These are phyloP conservation scores for Selenicereus undatus DNA, from an alignment of 148 eudicot genomes.

Conservation along the genomic window DNA sequence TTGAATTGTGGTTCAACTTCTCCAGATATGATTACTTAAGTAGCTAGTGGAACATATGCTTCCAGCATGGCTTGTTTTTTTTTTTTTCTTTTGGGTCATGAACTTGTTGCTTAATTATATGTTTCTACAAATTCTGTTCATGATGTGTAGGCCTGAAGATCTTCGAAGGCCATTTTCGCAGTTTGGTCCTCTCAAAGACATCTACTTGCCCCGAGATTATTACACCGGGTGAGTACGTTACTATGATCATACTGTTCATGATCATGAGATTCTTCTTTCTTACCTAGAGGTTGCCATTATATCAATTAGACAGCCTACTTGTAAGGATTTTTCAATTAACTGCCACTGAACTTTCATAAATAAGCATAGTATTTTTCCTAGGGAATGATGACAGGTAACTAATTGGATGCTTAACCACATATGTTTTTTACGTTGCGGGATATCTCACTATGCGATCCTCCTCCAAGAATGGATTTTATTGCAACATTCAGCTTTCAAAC, in stretches of 20 bases:
- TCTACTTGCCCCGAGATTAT: slow-evolving; percentile 86
- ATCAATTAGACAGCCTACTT: not conserved
- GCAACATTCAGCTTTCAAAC: not conserved
- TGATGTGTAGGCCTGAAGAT: slow-evolving; percentile 71
- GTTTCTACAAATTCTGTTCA: slow-evolving; percentile 4
- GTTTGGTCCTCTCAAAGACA: slow-evolving; percentile 79
- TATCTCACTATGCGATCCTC: not conserved
- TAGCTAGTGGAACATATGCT: not conserved
- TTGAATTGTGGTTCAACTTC: no score
- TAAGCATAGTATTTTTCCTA: slow-evolving; percentile 10
- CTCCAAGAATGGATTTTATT: slow-evolving; percentile 6
- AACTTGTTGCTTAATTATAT: not conserved
- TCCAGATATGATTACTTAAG: not conserved
- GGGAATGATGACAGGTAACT: not conserved
- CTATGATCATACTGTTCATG: not conserved
- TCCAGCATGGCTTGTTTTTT: not conserved
- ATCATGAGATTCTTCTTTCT: not conserved
- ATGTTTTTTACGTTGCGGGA: not conserved
- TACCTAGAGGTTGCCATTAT: not conserved
- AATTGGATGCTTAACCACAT: not conserved
- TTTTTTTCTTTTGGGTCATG: no score
- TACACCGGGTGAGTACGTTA: slow-evolving; percentile 67
- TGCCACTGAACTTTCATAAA: not conserved
- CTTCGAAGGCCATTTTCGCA: slow-evolving; percentile 78
- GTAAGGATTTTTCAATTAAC: not conserved